A percentile compares a stretch with the other conserved stretches of the same genome.
These are phyloP conservation scores for Trichoderma parareesei DNA, from an alignment of 495 filamentous ascomycete species.

Conservation along the genomic window DNA sequence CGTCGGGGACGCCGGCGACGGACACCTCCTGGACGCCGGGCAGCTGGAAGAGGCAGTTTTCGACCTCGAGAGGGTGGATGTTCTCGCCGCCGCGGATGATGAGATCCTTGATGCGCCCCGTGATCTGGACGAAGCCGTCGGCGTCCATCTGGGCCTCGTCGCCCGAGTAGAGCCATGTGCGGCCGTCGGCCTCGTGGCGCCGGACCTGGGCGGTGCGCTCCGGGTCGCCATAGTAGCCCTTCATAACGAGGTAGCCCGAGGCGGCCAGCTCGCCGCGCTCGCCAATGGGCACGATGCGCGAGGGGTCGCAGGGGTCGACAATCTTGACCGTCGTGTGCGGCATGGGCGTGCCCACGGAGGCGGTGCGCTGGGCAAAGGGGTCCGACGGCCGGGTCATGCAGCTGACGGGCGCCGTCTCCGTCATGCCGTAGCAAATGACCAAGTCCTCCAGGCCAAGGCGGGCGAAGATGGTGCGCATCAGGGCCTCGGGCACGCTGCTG, in stretches of 20 bases:
- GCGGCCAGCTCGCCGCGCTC: slow-evolving; percentile 76
- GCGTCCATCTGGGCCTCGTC: slow-evolving; percentile 87
- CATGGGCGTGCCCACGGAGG: slow-evolving; percentile 67
- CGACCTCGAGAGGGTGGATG: slow-evolving; percentile 89
- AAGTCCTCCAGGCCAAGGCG: slow-evolving; percentile 73
- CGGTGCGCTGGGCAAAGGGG: slow-evolving; percentile 67
- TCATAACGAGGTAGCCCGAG: slow-evolving; percentile 81
- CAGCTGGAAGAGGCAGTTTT: slow-evolving; percentile 78
- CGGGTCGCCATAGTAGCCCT: slow-evolving; percentile 76
- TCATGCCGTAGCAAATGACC: slow-evolving; percentile 98
- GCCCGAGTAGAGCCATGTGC: slow-evolving; percentile 56
- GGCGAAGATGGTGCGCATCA: slow-evolving; percentile 75
- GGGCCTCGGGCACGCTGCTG: slow-evolving; percentile 66
- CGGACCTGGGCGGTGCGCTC: slow-evolving; percentile 60
- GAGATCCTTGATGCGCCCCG: slow-evolving; percentile 74
- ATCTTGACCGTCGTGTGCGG: slow-evolving; percentile 76
- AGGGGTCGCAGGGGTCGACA: slow-evolving; percentile 54
- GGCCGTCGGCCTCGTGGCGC: slow-evolving; percentile 45
- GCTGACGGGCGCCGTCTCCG: slow-evolving; percentile 87
- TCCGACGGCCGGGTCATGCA: slow-evolving; percentile 85
- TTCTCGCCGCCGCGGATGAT: slow-evolving; percentile 92
- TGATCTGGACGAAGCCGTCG: slow-evolving; percentile 57
- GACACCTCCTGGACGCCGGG: slow-evolving; percentile 61
- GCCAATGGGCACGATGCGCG: slow-evolving; percentile 50
- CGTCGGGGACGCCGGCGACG: slow-evolving; percentile 78